phyloP scores from a whole-genome alignment of 306 rosid genomes.

The Glycine tomentella region DNA sequence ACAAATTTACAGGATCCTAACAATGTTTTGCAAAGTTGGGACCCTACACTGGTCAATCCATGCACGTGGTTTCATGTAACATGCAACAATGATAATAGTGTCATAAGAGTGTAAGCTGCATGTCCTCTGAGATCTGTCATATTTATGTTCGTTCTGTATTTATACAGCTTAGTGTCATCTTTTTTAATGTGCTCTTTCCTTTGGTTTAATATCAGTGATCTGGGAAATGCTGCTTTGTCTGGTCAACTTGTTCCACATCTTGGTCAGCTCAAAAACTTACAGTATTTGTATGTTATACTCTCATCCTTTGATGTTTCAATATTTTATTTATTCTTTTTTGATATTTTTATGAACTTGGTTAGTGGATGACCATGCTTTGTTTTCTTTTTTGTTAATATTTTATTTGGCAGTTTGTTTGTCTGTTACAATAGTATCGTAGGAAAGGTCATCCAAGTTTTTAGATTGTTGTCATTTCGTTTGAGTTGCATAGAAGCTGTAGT shows the following conservation, averaged over 20 bases:
- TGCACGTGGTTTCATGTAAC: constrained; percentile 99
- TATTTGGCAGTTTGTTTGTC: neutral
- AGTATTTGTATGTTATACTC: constrained; percentile 79
- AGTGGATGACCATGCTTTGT: neutral
- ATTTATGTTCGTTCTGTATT: constrained; percentile 27
- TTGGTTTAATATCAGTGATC: constrained; percentile 67
- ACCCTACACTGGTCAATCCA: constrained; percentile 98
- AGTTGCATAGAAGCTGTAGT: neutral
- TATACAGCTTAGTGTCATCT: neutral
- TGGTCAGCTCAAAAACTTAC: constrained; percentile 94
- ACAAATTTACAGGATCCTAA: constrained; percentile 89
- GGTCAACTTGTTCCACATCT: constrained; percentile 96
- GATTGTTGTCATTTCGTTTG: neutral
- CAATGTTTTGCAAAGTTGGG: constrained; percentile 99
- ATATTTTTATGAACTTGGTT: neutral
- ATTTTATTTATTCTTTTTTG: constrained; percentile 5
- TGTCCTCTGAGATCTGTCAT: constrained; percentile 32
- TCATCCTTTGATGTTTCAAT: constrained; percentile 32
- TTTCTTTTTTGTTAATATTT: constrained; percentile 1
- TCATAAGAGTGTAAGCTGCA: constrained; percentile 89
- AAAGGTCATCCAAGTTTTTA: neutral
- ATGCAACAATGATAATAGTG: constrained; percentile 97
- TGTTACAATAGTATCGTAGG: neutral
- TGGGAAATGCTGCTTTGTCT: constrained; percentile 96
- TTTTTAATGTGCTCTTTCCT: constrained; percentile 34